A percentile compares a stretch with the other conserved stretches of the same genome.
phyloP scores from a whole-genome alignment of 352 stramenopile genomes.

The Phytophthora cactorum region DNA sequence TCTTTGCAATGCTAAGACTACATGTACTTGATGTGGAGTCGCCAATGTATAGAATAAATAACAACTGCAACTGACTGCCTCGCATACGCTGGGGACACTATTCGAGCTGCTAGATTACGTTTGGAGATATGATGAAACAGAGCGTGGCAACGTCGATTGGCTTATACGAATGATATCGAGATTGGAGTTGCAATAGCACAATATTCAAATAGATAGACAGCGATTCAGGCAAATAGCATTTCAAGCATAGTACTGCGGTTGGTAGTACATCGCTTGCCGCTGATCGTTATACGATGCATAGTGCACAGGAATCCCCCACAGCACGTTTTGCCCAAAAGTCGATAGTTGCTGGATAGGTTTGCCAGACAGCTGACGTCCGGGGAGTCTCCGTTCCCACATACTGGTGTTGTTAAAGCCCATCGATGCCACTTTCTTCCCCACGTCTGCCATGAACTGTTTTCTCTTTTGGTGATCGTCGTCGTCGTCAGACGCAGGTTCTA shows the following conservation, averaged over 20 bases:
- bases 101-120: no score
- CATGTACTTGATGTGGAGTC: no score
- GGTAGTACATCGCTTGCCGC: slow-evolving; percentile 17
- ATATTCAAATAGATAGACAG: background rate
- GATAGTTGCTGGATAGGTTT: slow-evolving; percentile 4
- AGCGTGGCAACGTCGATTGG: no score
- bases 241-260: slow-evolving; percentile 24
- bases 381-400: slow-evolving; percentile 42
- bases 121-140: no score
- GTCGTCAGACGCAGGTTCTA: background rate
- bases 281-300: slow-evolving; percentile 8
- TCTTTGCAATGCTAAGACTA: no score
- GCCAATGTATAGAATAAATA: no score
- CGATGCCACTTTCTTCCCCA: slow-evolving; percentile 21
- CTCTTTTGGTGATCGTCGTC: slow-evolving; percentile 8
- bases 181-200: background rate
- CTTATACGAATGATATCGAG: no score
- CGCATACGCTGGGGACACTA: no score
- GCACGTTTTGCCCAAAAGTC: background rate
- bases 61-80: no score
- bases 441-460: slow-evolving; percentile 19
- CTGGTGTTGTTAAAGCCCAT: slow-evolving; percentile 34
- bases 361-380: background rate
- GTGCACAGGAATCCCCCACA: slow-evolving; percentile 27
- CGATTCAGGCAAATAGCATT: background rate